Base-by-base conservation (phyloP, 257 asterid species). In the Penstemon newberryi region DNA sequence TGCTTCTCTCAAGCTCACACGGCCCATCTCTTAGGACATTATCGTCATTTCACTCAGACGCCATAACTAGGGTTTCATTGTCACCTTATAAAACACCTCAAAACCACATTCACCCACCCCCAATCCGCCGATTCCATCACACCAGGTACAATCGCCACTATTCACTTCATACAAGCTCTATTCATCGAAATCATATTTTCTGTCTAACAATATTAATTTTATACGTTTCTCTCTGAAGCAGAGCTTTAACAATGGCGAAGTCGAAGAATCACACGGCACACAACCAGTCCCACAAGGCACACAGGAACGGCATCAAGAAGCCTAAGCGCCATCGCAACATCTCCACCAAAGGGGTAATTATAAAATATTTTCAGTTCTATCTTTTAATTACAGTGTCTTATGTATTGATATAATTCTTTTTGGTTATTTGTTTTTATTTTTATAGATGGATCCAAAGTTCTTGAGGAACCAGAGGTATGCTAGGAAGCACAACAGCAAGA, bases 401-500 rank as follows among this genome's bases (percentile, higher is more conserved):
- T 59, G 37, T 54, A 0, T 38, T 38, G 7, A 12, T 18, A 4
- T 42, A 41, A 5, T 55, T 12, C 6, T 65, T 37, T 49, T 37
- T 38, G 19, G 2, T 37, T 1, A 3, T 33, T 18, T 8, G 45
- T 12, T 0, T n/a, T 66, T 15, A 15, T 15, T 15, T 15, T 0
- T 15, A 15, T 15, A 86, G 96, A 90, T 90, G 97, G 97, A 90
- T 66, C 96, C 97, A 38, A 90, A 88, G 90, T 90, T 90, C 37
- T 70, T 90, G 94, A 86, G 97, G 88, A 90, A 90, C 87, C 97
- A 88, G 80, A 90, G 97, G 97, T 90, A 90, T 58, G 97, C 96
- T 4, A 86, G 96, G 83, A 90, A 88, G 87, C 97, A 90, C 78
- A 90, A 90, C 90, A 84, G 81, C 47, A 87, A 77, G 70, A 70